Evolutionary conservation across 176 grass and related monocot species (phyloP).

Genomic region (Aegilops tauschii): DNA sequence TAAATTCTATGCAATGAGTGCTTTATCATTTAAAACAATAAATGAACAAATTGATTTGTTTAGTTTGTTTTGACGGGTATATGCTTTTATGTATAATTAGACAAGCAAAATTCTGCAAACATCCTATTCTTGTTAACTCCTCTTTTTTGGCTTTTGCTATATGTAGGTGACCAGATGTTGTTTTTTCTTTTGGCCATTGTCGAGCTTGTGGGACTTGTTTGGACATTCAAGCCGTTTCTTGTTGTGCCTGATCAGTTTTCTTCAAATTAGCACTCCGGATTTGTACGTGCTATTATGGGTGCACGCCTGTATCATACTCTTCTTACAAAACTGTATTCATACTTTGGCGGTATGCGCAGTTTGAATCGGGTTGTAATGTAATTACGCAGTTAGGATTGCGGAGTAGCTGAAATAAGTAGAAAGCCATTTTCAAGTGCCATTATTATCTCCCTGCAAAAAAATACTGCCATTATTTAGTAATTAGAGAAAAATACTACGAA

Average conservation of each 20-base stretch:
- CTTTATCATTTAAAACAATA: background rate
- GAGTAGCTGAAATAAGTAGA: background rate
- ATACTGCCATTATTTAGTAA: background rate
- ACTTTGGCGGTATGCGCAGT: too few relatives aligned
- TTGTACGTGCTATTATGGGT: background rate
- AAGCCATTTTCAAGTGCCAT: background rate
- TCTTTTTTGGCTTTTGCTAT: background rate
- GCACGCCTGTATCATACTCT: too few relatives aligned
- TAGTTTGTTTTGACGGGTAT: background rate
- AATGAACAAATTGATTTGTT: background rate
- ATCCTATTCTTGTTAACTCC: background rate
- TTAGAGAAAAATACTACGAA: background rate
- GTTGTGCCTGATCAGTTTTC: background rate
- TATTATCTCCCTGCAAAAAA: background rate
- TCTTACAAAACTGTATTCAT: too few relatives aligned
- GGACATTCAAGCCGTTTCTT: conserved; percentile 62
- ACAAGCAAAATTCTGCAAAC: background rate
- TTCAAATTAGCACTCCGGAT: background rate
- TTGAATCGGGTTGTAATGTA: background rate
- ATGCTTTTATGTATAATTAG: background rate
- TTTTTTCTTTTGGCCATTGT: conserved; percentile 49
- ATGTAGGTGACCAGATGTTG: conserved; percentile 47
- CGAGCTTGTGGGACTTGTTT: conserved; percentile 28
- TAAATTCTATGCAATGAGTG: background rate
- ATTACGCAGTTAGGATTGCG: background rate